phyloP scores from a whole-genome alignment of 805 yeast species.

The Ogataea paraovalis region DNA sequence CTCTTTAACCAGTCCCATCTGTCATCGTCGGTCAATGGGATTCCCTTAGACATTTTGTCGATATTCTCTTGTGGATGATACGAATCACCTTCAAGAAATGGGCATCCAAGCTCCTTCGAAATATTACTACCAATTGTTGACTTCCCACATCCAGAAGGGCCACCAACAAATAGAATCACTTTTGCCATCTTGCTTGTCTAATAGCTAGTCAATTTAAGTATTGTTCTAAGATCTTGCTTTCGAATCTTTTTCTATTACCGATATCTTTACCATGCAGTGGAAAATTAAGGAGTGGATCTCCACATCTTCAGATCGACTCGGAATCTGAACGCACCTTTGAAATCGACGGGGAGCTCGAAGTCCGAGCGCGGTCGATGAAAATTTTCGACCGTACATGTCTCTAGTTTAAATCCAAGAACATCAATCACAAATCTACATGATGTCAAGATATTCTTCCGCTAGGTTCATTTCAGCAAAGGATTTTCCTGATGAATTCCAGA shows the following conservation, averaged over 20 bases:
- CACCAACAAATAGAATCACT: constrained; percentile 60
- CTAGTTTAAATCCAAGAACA: neutral
- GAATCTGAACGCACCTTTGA: no score
- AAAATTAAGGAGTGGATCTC: no score
- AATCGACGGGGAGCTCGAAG: neutral
- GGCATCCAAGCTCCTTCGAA: constrained; percentile 40
- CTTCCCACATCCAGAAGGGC: constrained; percentile 97
- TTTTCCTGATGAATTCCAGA: neutral
- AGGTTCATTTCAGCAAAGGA: no score
- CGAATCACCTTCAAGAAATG: constrained; percentile 81
- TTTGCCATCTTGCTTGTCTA: neutral
- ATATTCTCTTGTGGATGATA: constrained; percentile 70
- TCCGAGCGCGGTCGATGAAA: neutral
- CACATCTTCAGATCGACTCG: neutral
- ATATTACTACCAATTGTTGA: constrained; percentile 65
- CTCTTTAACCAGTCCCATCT: constrained; percentile 83
- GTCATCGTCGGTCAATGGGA: constrained; percentile 84
- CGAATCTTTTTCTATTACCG: no score
- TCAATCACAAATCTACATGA: no score
- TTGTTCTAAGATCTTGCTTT: no score
- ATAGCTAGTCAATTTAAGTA: no score
- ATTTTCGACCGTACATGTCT: neutral
- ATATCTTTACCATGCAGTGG: no score
- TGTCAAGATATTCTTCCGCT: no score
- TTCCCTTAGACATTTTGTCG: constrained; percentile 76